A percentile compares a stretch with the other conserved stretches of the same genome.
Conservation (phyloP, 306 rosid genomes). For the Sechiopsis laciniata region DNA sequence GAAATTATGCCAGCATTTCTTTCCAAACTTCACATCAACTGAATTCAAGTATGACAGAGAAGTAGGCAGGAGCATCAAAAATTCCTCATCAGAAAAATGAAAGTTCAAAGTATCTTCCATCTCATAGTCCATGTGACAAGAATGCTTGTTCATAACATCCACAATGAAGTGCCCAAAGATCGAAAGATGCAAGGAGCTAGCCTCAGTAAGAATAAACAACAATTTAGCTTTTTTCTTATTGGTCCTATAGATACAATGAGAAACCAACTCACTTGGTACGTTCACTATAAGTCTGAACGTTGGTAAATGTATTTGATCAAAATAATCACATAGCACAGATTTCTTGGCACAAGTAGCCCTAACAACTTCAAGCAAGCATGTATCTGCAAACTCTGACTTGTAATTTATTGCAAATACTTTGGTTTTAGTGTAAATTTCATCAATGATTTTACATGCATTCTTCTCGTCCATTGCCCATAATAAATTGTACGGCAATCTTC, state of each 20-base stretch:
- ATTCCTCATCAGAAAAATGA: constrained; percentile 52
- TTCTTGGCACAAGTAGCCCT: constrained; percentile 46
- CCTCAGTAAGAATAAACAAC: constrained; percentile 55
- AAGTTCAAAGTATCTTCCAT: constrained; percentile 29
- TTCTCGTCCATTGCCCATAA: constrained; percentile 53
- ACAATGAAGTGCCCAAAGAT: constrained; percentile 58
- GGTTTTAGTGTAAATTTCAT: constrained; percentile 52
- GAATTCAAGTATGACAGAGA: constrained; percentile 55
- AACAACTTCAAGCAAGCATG: constrained; percentile 66
- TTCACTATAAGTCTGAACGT: constrained; percentile 48
- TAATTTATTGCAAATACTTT: constrained; percentile 33
- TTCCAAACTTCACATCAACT: constrained; percentile 40
- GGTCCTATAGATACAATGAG: constrained; percentile 45
- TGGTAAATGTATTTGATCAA: constrained; percentile 51
- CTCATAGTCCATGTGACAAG: constrained; percentile 26
- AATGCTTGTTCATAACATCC: constrained; percentile 36
- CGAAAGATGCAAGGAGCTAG: constrained; percentile 68
- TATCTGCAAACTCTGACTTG: constrained; percentile 52
- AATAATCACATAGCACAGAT: constrained; percentile 32
- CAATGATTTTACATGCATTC: constrained; percentile 38
- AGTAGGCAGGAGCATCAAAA: constrained; percentile 65
- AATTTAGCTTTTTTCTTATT: constrained; percentile 49
- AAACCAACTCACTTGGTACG: constrained; percentile 49
- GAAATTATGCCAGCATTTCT: constrained; percentile 31
- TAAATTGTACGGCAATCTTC: constrained; percentile 42